Percentiles rank a stretch among this genome's conserved stretches.
These are phyloP conservation scores for Dryas integrifolia DNA, from an alignment of 331 rosid genomes.

Conservation along the genomic window DNA sequence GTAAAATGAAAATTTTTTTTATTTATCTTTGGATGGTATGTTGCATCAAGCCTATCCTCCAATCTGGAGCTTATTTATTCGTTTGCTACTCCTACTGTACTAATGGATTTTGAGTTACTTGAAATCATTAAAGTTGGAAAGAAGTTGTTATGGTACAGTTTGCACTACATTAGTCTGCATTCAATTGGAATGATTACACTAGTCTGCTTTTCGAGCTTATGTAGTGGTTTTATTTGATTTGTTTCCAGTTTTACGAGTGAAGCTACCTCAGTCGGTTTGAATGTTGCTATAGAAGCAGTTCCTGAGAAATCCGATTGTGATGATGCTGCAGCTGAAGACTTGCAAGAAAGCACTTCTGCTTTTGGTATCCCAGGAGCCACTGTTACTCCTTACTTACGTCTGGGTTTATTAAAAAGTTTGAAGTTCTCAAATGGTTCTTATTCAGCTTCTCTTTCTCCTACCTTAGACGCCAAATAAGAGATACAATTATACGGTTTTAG, in stretches of 20 bases:
- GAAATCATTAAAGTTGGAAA: too few species aligned
- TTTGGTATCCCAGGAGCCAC: slow-evolving; percentile 60
- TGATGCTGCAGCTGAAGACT: slow-evolving; percentile 32
- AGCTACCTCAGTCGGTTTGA: slow-evolving; percentile 57
- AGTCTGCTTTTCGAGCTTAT: background rate
- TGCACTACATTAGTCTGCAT: background rate
- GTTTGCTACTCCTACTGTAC: background rate
- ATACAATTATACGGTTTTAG: background rate
- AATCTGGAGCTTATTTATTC: background rate
- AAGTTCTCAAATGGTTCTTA: slow-evolving; percentile 57
- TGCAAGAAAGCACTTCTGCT: slow-evolving; percentile 22
- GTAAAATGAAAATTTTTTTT: background rate
- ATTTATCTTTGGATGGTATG: background rate
- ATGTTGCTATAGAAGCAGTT: slow-evolving; percentile 57
- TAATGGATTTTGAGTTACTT: background rate
- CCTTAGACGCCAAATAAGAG: slow-evolving; percentile 12
- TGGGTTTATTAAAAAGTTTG: slow-evolving; percentile 53
- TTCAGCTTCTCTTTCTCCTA: slow-evolving; percentile 55
- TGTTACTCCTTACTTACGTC: slow-evolving; percentile 38
- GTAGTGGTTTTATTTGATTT: slow-evolving; percentile 15
- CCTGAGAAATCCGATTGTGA: slow-evolving; percentile 41
- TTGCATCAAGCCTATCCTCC: background rate
- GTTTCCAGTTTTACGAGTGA: slow-evolving; percentile 62
- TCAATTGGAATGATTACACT: background rate
- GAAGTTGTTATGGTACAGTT: background rate